Evolutionary conservation across 1,284 basidiomycete genomes (phyloP), one percentile per base, ranked within the genome.

Genomic region (Fomitiporia mediterranea): DNA sequence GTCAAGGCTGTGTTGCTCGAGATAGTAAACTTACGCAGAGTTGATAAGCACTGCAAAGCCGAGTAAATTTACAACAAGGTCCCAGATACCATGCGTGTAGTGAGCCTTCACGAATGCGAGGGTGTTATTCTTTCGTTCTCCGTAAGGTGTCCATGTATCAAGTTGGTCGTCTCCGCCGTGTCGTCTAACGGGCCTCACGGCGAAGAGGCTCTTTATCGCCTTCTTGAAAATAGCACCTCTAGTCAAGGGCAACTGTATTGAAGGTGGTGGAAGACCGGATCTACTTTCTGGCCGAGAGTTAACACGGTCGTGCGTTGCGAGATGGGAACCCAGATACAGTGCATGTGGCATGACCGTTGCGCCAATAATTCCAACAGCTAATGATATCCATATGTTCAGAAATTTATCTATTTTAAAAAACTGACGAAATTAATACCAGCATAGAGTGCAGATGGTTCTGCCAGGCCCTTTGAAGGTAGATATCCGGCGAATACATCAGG

Each of bases 281-380:
- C 53, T 39, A 48, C 55, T 43, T 60, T 28, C 60, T 4, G 67
- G 58, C n/a, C 61, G 48, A 19, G 65, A 61, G 27, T 73, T 68
- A 21, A 84, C 66, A 51, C 93, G 75, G 61, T 94, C 86, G 65
- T 94, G 85, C 0, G 89, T 91, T 2, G 91, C 87, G 17, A 96
- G 79, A 35, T 88, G 83, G 2, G 90, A 93, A 8, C 94, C 94
- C 5, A 98, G 77, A 73, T 93, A 95, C 21, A 98, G 77, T 43
- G 89, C 87, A 68, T 98, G 95, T 0, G 95, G 94, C 94, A 86
- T 94, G 42, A 91, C 83, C 0, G 90, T 93, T 1, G 90, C 89
- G 19, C 91, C 90, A 9, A 91, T 68, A 57, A 92, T 86, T 53
- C 91, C 91, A 43, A 92, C 87, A 25, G 89, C 88, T 90, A 44